A percentile compares a stretch with the other conserved stretches of the same genome.
Evolutionary conservation across 352 stramenopile genomes (phyloP).

Genomic region (Phytophthora sansomeana): DNA sequence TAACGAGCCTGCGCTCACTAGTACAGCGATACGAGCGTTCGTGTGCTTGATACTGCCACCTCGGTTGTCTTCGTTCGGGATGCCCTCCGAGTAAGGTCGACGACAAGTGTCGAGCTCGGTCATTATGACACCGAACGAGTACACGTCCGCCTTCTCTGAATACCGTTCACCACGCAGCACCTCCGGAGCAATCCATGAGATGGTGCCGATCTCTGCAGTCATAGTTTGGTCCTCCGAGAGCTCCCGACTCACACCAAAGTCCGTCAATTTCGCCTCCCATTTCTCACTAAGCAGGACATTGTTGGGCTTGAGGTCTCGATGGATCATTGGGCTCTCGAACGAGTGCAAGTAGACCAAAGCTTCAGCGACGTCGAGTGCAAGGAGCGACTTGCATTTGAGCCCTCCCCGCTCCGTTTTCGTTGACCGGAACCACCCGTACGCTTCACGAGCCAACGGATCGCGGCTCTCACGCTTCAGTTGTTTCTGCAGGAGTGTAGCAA

Average conservation of each 20-base stretch:
- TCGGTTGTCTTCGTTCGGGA: slow-evolving; percentile 34
- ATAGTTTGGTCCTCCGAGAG: slow-evolving; percentile 45
- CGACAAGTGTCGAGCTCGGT: slow-evolving; percentile 61
- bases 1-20: slow-evolving; percentile 59
- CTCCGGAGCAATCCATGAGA: slow-evolving; percentile 76
- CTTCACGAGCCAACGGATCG: slow-evolving; percentile 31
- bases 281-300: slow-evolving; percentile 59
- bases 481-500: slow-evolving; percentile 47
- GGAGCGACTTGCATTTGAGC: slow-evolving; percentile 44
- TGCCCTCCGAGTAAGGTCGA: slow-evolving; percentile 42
- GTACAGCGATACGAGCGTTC: slow-evolving; percentile 60
- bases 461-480: slow-evolving; percentile 44
- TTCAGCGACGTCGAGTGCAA: slow-evolving; percentile 53
- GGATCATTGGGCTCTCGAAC: slow-evolving; percentile 54
- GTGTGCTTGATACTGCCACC: slow-evolving; percentile 38
- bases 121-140: slow-evolving; percentile 75
- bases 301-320: slow-evolving; percentile 62
- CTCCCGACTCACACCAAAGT: slow-evolving; percentile 63
- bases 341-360: slow-evolving; percentile 60
- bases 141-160: slow-evolving; percentile 78
- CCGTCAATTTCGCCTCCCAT: slow-evolving; percentile 60
- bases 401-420: slow-evolving; percentile 26
- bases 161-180: slow-evolving; percentile 68
- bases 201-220: slow-evolving; percentile 64
- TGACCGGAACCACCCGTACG: slow-evolving; percentile 43